phyloP scores from a whole-genome alignment of 352 stramenopile species.

The Globisporangium abappressorium region DNA sequence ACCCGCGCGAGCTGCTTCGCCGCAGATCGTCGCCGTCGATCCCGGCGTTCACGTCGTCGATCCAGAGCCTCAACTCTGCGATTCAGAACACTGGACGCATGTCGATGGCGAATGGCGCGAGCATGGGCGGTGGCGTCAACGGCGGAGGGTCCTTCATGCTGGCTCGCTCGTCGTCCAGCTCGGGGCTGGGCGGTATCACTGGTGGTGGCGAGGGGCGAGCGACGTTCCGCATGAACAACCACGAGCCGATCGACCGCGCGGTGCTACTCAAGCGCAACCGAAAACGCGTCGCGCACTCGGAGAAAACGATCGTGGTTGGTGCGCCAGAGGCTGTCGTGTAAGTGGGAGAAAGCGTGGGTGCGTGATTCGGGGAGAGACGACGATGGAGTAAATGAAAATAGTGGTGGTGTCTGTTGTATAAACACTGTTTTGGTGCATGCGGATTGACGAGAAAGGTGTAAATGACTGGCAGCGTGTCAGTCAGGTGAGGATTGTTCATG shows the following conservation, averaged over 20 bases:
- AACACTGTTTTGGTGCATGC: conserved; percentile 2
- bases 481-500: conserved; percentile 5
- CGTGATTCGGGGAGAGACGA: background rate
- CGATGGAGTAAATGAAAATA: background rate
- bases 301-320: conserved; percentile 87
- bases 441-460: background rate
- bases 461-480: background rate
- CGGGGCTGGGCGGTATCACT: conserved; percentile 23
- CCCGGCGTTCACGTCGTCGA: conserved; percentile 81
- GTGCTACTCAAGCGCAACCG: conserved; percentile 78
- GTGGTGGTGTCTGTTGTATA: background rate
- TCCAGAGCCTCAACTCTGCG: conserved; percentile 75
- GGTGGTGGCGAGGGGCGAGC: conserved; percentile 34
- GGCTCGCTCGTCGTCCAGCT: conserved; percentile 16
- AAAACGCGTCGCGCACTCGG: conserved; percentile 65
- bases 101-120: conserved; percentile 40
- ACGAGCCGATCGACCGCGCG: conserved; percentile 65
- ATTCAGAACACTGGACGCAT: conserved; percentile 72
- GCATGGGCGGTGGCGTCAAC: conserved; percentile 7
- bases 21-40: conserved; percentile 85
- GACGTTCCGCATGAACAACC: conserved; percentile 62
- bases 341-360: background rate
- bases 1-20: conserved; percentile 48
- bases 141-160: conserved; percentile 16
- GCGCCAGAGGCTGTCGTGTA: conserved; percentile 82